These are phyloP conservation scores for Scheffersomyces ergatensis DNA, from an alignment of 805 yeast species.

Conservation along the genomic window DNA sequence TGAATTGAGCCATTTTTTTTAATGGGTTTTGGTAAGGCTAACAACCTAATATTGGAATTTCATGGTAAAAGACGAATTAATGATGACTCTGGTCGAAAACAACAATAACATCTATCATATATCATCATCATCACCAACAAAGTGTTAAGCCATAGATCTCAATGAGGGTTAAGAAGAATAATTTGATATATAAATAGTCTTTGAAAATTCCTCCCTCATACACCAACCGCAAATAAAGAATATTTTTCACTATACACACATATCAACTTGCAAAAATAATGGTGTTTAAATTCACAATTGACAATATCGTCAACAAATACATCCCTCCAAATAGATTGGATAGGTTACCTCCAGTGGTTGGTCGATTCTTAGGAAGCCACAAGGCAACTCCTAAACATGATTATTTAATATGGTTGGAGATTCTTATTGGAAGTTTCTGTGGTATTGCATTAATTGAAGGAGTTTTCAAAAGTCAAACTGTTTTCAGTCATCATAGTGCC, in stretches of 20 bases:
- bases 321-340: constrained; percentile 23
- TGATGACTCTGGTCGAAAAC: too few species aligned
- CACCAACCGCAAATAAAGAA: too few species aligned
- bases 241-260: neutral
- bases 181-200: too few species aligned
- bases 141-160: too few species aligned
- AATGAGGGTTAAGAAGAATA: too few species aligned
- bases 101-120: too few species aligned
- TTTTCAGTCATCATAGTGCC: constrained; percentile 39
- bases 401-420: constrained; percentile 45
- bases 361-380: constrained; percentile 41
- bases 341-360: constrained; percentile 30
- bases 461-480: constrained; percentile 38
- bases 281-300: constrained; percentile 39
- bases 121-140: too few species aligned
- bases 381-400: constrained; percentile 29
- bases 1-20: too few species aligned
- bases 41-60: too few species aligned
- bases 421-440: constrained; percentile 43
- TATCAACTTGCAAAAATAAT: constrained; percentile 1
- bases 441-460: constrained; percentile 48
- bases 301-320: constrained; percentile 24
- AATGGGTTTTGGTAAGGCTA: too few species aligned
- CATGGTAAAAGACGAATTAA: too few species aligned
- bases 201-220: too few species aligned